Evolutionary conservation across 2,329 filamentous ascomycete species (phyloP), one percentile per base, ranked within the genome.

Genomic region (Aspergillus fumigatiaffinis): DNA sequence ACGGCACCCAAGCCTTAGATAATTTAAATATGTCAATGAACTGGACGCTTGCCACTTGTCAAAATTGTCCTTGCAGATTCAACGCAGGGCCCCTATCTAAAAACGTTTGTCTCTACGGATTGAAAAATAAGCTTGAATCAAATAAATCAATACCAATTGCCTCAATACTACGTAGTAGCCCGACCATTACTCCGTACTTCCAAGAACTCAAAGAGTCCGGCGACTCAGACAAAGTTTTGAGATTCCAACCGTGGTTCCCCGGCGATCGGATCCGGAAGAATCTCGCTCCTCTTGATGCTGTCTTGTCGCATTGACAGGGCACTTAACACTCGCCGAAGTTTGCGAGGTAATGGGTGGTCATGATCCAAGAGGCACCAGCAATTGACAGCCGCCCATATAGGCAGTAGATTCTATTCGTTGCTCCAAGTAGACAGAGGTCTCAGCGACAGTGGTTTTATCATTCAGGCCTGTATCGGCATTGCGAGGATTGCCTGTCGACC

Each of bases 401-500:
- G 14, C 32, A 17, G 32, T 3, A 38, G 14, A 12, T 7, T 17
- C 14, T 4, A 17, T 38, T 38, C 32, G 6, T 14, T 17, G 32
- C 32, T 38, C 32, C 5, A 38, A 17, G 14, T 38, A 14, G 14
- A 38, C 6, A 17, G 32, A 17, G 14, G 12, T 14, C 12, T 32
- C 10, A 29, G n/a, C n/a, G n/a, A n/a, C n/a, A 29, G 9, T 9
- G 28, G 3, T 12, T 29, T 29, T 29, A 9, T 29, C n/a, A 50
- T 81, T 76, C 46, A 84, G 71, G 41, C 84, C 85, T 42, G 82
- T 85, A 60, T 94, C 90, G 5, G 88, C 87, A 79, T 95, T 32
- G 29, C 29, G 12, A 32, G 29, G 12, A 14, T 32, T 32, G 10
- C 10, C 29, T 32, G 29, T 32, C 29, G 29, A 5, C 91, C 51